Base-by-base conservation (phyloP, 345 rosid genomes). In the Murraya paniculata region DNA sequence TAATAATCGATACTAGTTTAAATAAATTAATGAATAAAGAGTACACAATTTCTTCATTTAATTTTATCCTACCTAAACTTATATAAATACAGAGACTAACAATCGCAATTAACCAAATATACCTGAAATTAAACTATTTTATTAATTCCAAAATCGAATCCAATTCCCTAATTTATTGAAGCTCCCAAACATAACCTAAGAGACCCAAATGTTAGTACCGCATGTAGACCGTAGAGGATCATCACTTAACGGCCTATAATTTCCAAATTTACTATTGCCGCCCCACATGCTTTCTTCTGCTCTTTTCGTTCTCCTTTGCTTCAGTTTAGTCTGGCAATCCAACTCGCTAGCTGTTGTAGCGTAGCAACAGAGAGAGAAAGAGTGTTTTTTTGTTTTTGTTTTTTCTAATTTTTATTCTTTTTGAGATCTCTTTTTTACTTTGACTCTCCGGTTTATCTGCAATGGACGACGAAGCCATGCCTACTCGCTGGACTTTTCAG, bases 401-500 rank as follows among this genome's bases (percentile, higher is more conserved):
- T 16, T 2, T 4, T 16, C 45, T 9, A 39, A 39, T 18, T 18
- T 53, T 53, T 53, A 39, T 22, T n/a, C n/a, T 56, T 7, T 6
- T n/a, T 50, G 55, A 75, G 71, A 73, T 77, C 77, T 50, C 58
- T 69, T 70, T 45, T 71, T 74, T 77, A 22, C 72, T 39, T 73
- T 70, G 85, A 50, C 60, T 81, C 71, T 75, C 72, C 18, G 13
- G 19, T 45, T 72, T 76, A 45, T 61, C 59, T 33, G 66, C 61
- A 61, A 92, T 92, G 92, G 90, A 90, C 78, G 96, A 91, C 0
- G 97, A 91, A 73, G 93, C 97, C 39, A 82, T 90, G 9, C 73
- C 71, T 76, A 90, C 96, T 81, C 98, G 97, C 84, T 94, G 98
- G 98, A 84, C 89, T 64, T 94, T 92, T 87, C 94, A 80, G 98